A percentile compares a stretch with the other conserved stretches of the same genome.
Evolutionary conservation across 164 flowering plant genomes (phyloP).

Genomic region (Vitis rotundifolia): DNA sequence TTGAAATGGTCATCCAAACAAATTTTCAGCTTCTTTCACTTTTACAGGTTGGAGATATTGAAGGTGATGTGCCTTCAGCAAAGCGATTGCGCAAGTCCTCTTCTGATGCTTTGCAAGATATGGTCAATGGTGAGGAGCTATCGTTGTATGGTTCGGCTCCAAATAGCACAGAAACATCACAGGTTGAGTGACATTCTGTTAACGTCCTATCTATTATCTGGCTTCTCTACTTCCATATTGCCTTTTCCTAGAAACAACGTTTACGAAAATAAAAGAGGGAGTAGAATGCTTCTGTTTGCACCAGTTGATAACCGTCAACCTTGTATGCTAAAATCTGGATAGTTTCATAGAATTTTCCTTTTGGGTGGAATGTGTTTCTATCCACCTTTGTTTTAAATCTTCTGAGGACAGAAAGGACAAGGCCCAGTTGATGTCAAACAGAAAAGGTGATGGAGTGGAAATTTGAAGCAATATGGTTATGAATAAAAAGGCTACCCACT

Average conservation of each 20-base stretch:
- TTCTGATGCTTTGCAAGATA: conserved; percentile 86
- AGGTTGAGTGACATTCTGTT: conserved; percentile 45
- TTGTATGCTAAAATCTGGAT: too few species aligned
- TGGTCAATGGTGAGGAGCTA: conserved; percentile 78
- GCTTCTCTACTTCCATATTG: background rate
- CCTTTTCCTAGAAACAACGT: background rate
- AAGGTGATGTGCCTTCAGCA: conserved; percentile 65
- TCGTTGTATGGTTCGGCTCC: conserved; percentile 78
- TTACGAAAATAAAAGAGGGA: too few species aligned
- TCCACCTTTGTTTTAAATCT: too few species aligned
- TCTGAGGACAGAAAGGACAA: too few species aligned
- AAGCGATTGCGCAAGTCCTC: conserved; percentile 79
- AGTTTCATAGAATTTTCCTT: too few species aligned
- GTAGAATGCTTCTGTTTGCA: too few species aligned
- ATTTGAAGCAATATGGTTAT: too few species aligned
- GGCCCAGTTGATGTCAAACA: too few species aligned
- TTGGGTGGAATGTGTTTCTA: too few species aligned
- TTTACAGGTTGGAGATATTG: conserved; percentile 83
- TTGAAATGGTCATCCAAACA: background rate
- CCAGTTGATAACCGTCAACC: too few species aligned
- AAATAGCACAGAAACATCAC: conserved; percentile 72
- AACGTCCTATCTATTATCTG: background rate
- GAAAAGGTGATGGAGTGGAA: too few species aligned
- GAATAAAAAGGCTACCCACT: too few species aligned
- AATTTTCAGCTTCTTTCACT: background rate